These are phyloP conservation scores for Dendrobium catenatum DNA, from an alignment of 106 monocot genomes.

Conservation along the genomic window DNA sequence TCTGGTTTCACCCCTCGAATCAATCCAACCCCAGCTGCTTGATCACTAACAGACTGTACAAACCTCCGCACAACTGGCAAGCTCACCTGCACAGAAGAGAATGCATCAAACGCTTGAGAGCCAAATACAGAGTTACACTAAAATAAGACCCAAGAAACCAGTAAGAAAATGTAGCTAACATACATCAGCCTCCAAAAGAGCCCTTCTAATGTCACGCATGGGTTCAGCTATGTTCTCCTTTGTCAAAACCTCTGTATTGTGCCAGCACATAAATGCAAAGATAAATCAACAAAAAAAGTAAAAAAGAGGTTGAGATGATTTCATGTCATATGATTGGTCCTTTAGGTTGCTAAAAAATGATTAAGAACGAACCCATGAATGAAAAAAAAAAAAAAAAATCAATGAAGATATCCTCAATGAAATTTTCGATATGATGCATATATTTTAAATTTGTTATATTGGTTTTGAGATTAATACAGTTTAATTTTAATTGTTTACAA, in stretches of 20 bases:
- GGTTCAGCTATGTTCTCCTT: slow-evolving; percentile 98
- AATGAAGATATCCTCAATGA: too few species aligned
- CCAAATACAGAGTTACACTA: neutral
- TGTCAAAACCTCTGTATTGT: slow-evolving; percentile 61
- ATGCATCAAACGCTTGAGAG: neutral
- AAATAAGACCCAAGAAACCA: neutral
- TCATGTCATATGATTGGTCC: too few species aligned
- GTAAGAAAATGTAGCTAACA: slow-evolving; percentile 7
- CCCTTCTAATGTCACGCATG: slow-evolving; percentile 89
- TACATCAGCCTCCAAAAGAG: slow-evolving; percentile 94
- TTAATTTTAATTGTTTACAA: too few species aligned
- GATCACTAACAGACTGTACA: slow-evolving; percentile 75
- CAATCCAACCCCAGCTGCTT: slow-evolving; percentile 68
- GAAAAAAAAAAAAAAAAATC: too few species aligned
- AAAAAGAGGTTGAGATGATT: neutral
- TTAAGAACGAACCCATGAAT: too few species aligned
- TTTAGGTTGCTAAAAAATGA: too few species aligned
- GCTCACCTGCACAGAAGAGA: slow-evolving; percentile 49
- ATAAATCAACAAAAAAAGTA: neutral
- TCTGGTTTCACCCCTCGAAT: slow-evolving; percentile 90
- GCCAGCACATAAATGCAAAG: slow-evolving; percentile 1
- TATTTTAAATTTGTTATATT: too few species aligned
- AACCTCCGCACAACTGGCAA: slow-evolving; percentile 85
- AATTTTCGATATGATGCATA: too few species aligned
- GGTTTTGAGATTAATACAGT: too few species aligned